Evolutionary conservation across 805 yeast species (phyloP).

Genomic region (Candida sakaeoensis): DNA sequence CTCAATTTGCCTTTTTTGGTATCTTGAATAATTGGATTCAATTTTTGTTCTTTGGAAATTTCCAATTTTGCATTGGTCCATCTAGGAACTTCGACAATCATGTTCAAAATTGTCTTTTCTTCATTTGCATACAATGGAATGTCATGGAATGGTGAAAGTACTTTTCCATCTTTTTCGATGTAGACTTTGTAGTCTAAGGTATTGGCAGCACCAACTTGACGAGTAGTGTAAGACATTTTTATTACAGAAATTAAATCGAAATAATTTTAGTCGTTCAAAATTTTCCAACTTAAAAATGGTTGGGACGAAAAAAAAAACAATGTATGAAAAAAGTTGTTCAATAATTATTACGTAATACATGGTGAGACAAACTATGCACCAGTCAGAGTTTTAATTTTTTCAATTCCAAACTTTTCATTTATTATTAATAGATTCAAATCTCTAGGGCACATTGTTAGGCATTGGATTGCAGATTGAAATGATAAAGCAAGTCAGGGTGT

Average conservation of each 20-base stretch:
- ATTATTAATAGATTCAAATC: no score
- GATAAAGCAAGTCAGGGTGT: not conserved
- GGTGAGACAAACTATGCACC: not conserved
- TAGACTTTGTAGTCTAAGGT: slow-evolving; percentile 89
- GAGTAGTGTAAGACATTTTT: slow-evolving; percentile 73
- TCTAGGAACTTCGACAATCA: slow-evolving; percentile 96
- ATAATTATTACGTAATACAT: not conserved
- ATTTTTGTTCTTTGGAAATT: slow-evolving; percentile 74
- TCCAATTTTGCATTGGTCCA: slow-evolving; percentile 98
- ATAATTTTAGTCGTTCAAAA: not conserved
- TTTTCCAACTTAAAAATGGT: slow-evolving; percentile 4
- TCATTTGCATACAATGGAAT: slow-evolving; percentile 82
- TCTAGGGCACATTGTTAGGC: no score
- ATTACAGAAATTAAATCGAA: not conserved
- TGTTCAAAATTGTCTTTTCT: slow-evolving; percentile 71
- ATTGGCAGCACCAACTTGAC: slow-evolving; percentile 94
- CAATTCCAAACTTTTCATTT: not conserved
- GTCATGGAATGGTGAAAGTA: slow-evolving; percentile 89
- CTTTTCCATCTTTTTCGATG: slow-evolving; percentile 91
- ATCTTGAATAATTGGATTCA: slow-evolving; percentile 96
- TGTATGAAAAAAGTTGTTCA: not conserved
- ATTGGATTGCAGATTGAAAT: not conserved
- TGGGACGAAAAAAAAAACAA: not conserved
- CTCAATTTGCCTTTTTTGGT: slow-evolving; percentile 95
- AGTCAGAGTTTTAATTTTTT: not conserved